Base-by-base conservation (phyloP, 192 early-diverging fungal species). In the Coemansia sp. region DNA sequence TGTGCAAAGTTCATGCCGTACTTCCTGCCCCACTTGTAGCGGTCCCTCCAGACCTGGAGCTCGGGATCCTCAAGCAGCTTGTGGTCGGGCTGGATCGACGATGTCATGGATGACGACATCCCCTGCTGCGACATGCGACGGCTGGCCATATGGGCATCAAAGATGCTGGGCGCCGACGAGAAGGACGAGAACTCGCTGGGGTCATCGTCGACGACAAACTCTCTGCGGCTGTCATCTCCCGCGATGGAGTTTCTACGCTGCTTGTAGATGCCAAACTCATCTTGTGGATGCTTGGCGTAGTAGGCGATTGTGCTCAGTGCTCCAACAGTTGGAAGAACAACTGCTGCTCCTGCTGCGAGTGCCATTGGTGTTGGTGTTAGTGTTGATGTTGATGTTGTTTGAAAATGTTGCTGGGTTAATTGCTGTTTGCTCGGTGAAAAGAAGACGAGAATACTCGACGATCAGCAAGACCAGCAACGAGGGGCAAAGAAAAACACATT, bases 1-100 rank as follows among this genome's bases (percentile, higher is more conserved):
- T 79, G 76, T 0, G 76, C 70, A 65, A 69, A 79, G 67, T 79
- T 79, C 65, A 79, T 66, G 4, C 76, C 76, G 53, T 79, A 79
- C 48, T 66, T 55, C 6, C 76, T 57, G 34, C 76, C 76, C 76
- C 76, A 79, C 57, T 73, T 79, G 63, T 79, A 79, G 10, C 76
- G 41, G 61, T 72, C 67, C 23, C 76, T 48, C 76, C 76, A 79
- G 36, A 70, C 67, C 67, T 79, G 76, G 11, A 79, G 60, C 5
- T 73, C 55, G 8, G 76, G 76, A 6, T 79, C 76, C 29, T 67
- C 76, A 5, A 79, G 70, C 30, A 79, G 45, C 15, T 33, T 66
- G 57, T 73, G 59, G 33, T 79, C 76, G 13, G 76, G 70, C 40
- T 69, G 61, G 36, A 61, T 23, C 27, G 37, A 50, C 47, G 38